phyloP scores from a whole-genome alignment of 1,284 basidiomycete species.

The Athelia psychrophila region DNA sequence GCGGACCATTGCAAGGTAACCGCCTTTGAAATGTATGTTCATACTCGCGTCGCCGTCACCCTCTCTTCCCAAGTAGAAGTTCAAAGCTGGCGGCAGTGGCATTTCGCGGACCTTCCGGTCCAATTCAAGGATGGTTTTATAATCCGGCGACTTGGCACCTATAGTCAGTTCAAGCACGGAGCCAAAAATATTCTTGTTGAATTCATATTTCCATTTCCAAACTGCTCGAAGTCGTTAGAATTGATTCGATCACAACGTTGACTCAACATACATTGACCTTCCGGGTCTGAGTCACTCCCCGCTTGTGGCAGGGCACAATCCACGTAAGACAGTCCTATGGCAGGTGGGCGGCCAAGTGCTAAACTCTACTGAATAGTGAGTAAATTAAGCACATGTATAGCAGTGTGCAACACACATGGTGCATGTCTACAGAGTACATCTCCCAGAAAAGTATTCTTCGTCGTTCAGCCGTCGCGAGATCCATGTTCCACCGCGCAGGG shows the following conservation, averaged over 20 bases:
- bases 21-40: slow-evolving; percentile 43
- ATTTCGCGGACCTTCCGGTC: slow-evolving; percentile 56
- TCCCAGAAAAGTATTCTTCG: slow-evolving; percentile 61
- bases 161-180: slow-evolving; percentile 48
- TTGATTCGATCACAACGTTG: slow-evolving; percentile 16
- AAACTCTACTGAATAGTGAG: slow-evolving; percentile 36
- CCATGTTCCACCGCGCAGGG: slow-evolving; percentile 54
- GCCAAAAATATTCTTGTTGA: slow-evolving; percentile 24
- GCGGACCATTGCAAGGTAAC: slow-evolving; percentile 47
- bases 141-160: slow-evolving; percentile 46
- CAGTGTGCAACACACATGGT: slow-evolving; percentile 33
- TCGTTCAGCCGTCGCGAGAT: slow-evolving; percentile 48
- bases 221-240: slow-evolving; percentile 18
- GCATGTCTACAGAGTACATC: slow-evolving; percentile 45
- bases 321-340: slow-evolving; percentile 51
- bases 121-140: slow-evolving; percentile 53
- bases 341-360: slow-evolving; percentile 51
- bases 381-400: neutral
- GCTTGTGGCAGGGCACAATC: slow-evolving; percentile 43
- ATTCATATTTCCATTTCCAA: slow-evolving; percentile 28
- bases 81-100: slow-evolving; percentile 46
- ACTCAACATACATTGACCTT: neutral
- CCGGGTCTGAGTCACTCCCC: slow-evolving; percentile 48
- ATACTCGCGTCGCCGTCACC: slow-evolving; percentile 49
- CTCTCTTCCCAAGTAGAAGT: slow-evolving; percentile 37